These are phyloP conservation scores for Gracilariopsis chorda DNA, from an alignment of 23 red algal species.

Conservation along the genomic window DNA sequence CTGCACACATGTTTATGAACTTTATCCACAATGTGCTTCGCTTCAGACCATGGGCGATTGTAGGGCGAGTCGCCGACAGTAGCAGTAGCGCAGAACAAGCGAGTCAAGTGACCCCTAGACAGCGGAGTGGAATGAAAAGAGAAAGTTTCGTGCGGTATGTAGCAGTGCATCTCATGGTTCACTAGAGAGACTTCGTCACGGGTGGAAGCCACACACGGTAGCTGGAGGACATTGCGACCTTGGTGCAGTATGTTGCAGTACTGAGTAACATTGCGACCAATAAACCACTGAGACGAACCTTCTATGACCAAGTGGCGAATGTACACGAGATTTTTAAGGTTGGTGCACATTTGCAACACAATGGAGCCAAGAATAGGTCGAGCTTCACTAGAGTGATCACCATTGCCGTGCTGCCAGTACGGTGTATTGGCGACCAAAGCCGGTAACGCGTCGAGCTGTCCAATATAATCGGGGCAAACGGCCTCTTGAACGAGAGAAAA, in stretches of 20 bases:
- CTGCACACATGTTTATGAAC: neutral
- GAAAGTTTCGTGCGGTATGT: neutral
- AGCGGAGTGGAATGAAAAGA: neutral
- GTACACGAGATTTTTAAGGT: neutral
- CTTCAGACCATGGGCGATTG: neutral
- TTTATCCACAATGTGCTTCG: slow-evolving; percentile 34
- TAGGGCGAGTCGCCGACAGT: neutral
- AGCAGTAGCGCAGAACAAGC: neutral
- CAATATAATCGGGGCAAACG: neutral
- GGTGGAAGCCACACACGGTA: neutral
- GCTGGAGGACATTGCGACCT: neutral
- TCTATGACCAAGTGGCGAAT: neutral
- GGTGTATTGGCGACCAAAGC: neutral
- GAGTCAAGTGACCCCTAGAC: neutral
- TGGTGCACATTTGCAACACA: neutral
- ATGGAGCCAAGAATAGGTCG: neutral
- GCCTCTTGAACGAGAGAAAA: neutral
- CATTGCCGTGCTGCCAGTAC: slow-evolving; percentile 42
- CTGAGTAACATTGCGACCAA: neutral
- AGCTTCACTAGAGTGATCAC: slow-evolving; percentile 19
- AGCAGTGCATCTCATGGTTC: slow-evolving; percentile 26
- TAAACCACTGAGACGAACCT: neutral
- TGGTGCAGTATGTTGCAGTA: neutral
- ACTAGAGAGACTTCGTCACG: neutral
- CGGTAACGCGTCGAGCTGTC: neutral